Base-by-base conservation (phyloP, 192 early-diverging fungal genomes). In the Coemansia sp. region DNA sequence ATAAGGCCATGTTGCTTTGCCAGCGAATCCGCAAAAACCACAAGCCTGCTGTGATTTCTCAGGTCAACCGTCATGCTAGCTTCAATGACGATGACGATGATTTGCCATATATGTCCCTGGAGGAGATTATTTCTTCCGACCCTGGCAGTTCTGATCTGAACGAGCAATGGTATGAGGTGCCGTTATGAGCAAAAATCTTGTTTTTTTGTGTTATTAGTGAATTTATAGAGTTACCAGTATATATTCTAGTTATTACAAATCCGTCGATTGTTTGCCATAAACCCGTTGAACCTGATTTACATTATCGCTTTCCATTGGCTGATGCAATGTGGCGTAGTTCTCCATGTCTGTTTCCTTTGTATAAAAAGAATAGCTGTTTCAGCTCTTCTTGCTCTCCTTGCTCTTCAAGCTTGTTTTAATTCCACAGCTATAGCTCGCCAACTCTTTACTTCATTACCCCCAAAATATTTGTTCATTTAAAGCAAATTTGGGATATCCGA, bases 101-200 rank as follows among this genome's bases (percentile, higher is more conserved):
- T 9, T 14, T 43, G 43, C 48, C 42, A 5, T 75, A 57, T 35
- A 64, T 68, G 72, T 63, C 65, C 21, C 46, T 75, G 33, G 65
- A 64, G 12, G 56, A 75, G 15, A 75, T 75, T 18, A 64, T 68
- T 20, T 65, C 65, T 14, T 68, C 65, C 2, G 61, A 68, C 11
- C 65, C 61, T 0, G 65, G 68, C 15, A 75, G 56, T 43, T 61
- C 65, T 3, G 72, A 75, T 26, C 13, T 68, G 12, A 53, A 50
- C 28, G 56, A 57, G 12, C 37, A 59, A 13, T 75, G 72, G 72
- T 48, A 55, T 39, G 18, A 60, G 33, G 30, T 75, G 13, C 41
- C 59, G 50, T 57, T 63, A 31, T 72, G 61, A 36, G 11, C 15
- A 48, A 21, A 35, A 35, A 35, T n/a, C n/a, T n/a, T n/a, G n/a